Percentiles rank a stretch among this genome's conserved stretches.
Evolutionary conservation across 192 early-diverging fungal genomes (phyloP).

Genomic region (Chytriomyces confervae): DNA sequence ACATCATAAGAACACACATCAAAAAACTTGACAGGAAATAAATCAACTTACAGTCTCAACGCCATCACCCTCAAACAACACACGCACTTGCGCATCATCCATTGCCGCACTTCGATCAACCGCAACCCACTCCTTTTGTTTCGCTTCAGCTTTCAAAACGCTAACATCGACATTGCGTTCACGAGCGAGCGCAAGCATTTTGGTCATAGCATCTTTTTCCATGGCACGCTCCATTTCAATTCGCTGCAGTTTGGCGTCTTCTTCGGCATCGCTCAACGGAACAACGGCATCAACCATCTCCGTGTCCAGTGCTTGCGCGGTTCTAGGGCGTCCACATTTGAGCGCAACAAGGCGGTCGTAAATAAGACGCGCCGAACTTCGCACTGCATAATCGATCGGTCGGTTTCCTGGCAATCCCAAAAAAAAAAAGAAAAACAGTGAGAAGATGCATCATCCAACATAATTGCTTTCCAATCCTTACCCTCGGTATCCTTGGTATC

Average conservation of each 20-base stretch:
- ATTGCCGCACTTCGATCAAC: conserved; percentile 24
- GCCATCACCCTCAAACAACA: conserved; percentile 29
- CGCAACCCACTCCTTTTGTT: conserved; percentile 26
- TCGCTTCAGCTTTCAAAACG: conserved; percentile 12
- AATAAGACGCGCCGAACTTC: neutral
- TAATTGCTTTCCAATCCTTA: neutral
- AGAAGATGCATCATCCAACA: neutral
- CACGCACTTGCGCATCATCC: conserved; percentile 27
- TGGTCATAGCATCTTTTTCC: conserved; percentile 14
- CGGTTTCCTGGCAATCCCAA: conserved; percentile 16
- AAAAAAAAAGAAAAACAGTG: neutral
- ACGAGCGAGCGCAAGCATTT: conserved; percentile 5
- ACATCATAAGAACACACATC: neutral
- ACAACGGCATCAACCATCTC: conserved; percentile 20
- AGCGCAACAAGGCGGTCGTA: conserved; percentile 20
- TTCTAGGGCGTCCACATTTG: conserved; percentile 8
- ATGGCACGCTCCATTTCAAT: conserved; percentile 31
- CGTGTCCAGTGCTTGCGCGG: neutral
- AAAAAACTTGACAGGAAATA: neutral
- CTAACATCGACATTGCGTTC: conserved; percentile 25
- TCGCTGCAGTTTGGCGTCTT: conserved; percentile 26
- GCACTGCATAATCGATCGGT: conserved; percentile 39
- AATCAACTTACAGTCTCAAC: conserved; percentile 21
- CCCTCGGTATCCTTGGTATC: conserved; percentile 36
- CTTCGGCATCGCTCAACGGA: conserved; percentile 28